Base-by-base conservation (phyloP, 73 alveolate genomes). In the Paramecium pentaurelia region DNA sequence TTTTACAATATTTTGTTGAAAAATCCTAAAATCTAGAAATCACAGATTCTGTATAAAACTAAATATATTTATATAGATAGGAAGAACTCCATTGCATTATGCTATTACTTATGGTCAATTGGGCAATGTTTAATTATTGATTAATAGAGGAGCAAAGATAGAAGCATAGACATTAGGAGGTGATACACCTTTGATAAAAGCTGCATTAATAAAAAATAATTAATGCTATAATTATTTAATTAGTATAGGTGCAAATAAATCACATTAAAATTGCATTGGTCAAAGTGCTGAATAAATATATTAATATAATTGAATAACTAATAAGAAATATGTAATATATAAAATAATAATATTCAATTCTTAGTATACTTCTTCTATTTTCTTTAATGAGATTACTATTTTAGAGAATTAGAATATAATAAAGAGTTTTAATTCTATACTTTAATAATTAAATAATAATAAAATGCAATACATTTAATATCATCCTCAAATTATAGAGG, bases 281-380 rank as follows among this genome's bases (percentile, higher is more conserved):
- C 12, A 64, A n/a, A 64, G 84, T 64, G 84, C 47, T 64, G 84
- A 64, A 64, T 64, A 64, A 64, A 64, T 64, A 32, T 64, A 32
- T 14, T 64, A 64, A 27, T 64, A 64, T 32, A 64, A 64, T 28
- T 64, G 84, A 64, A 28, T 32, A 64, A 64, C 68, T 51, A 16
- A 16, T 51, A 20, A 51, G 34, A 7, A 54, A 4, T 6, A 8
- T 40, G 6, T 0, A 40, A 40, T 40, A 10, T 40, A 40, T 7
- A 7, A 8, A 8, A 40, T 8, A n/a, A n/a, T 54, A 20, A 16
- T 18, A 54, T 54, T 2, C 32, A 20, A 12, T 51, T 16, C 68
- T 51, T 12, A 51, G 14, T n/a, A 14, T 16, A 0, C 18, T 5
- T 51, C 8, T 14, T 49, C n/a, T 9, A 7, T 44, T 45, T 45